phyloP scores from a whole-genome alignment of 495 filamentous ascomycete genomes.

The Annulohypoxylon moriforme region DNA sequence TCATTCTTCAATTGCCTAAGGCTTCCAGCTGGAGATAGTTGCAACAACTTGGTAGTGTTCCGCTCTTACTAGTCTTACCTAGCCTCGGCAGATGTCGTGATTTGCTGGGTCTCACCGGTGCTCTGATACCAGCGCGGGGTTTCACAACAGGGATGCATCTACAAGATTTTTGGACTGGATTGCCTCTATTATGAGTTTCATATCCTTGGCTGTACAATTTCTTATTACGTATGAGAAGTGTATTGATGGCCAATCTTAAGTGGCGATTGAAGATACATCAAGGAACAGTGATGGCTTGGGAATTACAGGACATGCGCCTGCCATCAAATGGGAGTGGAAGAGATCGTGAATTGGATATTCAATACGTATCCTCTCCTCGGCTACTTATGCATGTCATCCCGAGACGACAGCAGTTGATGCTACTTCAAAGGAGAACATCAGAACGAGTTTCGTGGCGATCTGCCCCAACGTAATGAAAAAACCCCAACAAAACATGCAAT shows the following conservation, averaged over 20 bases:
- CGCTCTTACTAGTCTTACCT: constrained; percentile 63
- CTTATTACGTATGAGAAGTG: neutral
- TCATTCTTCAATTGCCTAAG: constrained; percentile 50
- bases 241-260: neutral
- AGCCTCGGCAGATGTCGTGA: constrained; percentile 65
- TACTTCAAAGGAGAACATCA: neutral
- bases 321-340: neutral
- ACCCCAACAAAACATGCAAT: neutral
- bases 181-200: constrained; percentile 51
- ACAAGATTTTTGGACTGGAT: constrained; percentile 63
- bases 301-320: neutral
- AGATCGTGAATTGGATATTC: neutral
- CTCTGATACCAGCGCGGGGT: constrained; percentile 63
- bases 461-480: neutral
- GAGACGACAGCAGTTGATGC: neutral
- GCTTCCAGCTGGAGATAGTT: neutral
- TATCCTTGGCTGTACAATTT: neutral
- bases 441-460: neutral
- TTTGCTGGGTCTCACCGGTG: constrained; percentile 63
- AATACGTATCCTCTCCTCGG: neutral
- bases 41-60: constrained; percentile 54
- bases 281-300: neutral
- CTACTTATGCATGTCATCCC: neutral
- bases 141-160: constrained; percentile 64
- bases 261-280: neutral